Evolutionary conservation across 129 eudicot genomes (phyloP).

Genomic region (Erigeron canadensis): DNA sequence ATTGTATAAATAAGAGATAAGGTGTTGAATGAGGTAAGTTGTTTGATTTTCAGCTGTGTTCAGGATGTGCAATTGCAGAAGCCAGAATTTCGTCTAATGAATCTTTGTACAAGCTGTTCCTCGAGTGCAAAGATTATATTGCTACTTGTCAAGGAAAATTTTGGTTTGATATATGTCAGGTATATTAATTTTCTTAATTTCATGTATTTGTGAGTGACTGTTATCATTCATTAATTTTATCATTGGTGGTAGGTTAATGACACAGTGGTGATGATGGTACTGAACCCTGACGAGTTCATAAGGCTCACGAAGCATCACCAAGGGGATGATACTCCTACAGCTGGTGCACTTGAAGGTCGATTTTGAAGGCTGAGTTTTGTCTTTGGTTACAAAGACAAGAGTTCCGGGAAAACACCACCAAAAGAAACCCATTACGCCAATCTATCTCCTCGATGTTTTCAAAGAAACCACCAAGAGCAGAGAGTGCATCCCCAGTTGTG

Average conservation of each 20-base stretch:
- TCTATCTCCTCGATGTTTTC: conserved; percentile 69
- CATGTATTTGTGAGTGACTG: not conserved
- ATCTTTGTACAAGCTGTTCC: conserved; percentile 59
- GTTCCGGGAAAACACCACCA: conserved; percentile 43
- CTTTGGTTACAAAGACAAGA: conserved; percentile 65
- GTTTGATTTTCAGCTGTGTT: conserved; percentile 62
- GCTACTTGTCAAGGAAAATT: conserved; percentile 59
- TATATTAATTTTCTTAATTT: conserved; percentile 15
- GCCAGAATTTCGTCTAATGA: conserved; percentile 49
- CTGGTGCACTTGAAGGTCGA: conserved; percentile 56
- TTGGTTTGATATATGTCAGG: conserved; percentile 96
- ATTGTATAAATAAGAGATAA: not conserved
- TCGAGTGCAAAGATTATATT: conserved; percentile 81
- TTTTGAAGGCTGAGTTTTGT: conserved; percentile 66
- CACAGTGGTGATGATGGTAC: conserved; percentile 73
- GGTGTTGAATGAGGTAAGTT: conserved; percentile 14
- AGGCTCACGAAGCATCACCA: conserved; percentile 45
- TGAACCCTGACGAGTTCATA: conserved; percentile 63
- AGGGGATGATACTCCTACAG: conserved; percentile 52
- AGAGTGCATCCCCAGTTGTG: conserved; percentile 59
- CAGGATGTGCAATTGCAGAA: conserved; percentile 75
- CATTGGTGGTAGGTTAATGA: conserved; percentile 68
- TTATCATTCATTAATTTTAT: not conserved
- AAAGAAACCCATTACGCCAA: conserved; percentile 56
- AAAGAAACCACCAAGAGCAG: conserved; percentile 87